Conservation (phyloP, 805 yeast genomes). For the Torulaspora maleeae region DNA sequence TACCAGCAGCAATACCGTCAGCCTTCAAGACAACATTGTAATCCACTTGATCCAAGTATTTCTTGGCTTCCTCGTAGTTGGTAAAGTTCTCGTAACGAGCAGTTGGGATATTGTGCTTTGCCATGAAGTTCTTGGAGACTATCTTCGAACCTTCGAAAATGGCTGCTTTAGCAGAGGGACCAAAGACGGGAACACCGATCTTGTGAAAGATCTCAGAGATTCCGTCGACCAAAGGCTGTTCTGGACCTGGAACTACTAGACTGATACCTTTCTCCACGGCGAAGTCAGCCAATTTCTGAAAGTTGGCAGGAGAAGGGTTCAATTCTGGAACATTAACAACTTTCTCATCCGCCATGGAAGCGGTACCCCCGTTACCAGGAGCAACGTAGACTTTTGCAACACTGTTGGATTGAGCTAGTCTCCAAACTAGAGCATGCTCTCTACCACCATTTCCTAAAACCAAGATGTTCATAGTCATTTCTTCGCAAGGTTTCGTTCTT, state of each 20-base stretch:
- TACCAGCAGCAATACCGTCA: constrained; percentile 97
- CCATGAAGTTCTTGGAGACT: constrained; percentile 91
- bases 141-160: constrained; percentile 95
- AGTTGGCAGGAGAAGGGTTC: constrained; percentile 61
- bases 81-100: constrained; percentile 85
- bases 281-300: constrained; percentile 63
- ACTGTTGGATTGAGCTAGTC: constrained; percentile 68
- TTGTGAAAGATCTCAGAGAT: constrained; percentile 64
- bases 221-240: constrained; percentile 96
- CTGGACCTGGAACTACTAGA: constrained; percentile 97
- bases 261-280: constrained; percentile 62
- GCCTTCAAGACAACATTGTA: constrained; percentile 91
- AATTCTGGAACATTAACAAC: constrained; percentile 63
- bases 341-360: constrained; percentile 43
- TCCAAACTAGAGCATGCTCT: constrained; percentile 96
- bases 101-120: constrained; percentile 86
- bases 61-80: constrained; percentile 66
- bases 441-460: constrained; percentile 98
- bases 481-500: neutral
- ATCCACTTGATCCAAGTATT: constrained; percentile 58
- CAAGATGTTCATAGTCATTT: constrained; percentile 48
- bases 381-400: constrained; percentile 80
- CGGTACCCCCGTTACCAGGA: constrained; percentile 96
- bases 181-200: constrained; percentile 93
- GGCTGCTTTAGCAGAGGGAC: constrained; percentile 91